Base-by-base conservation (phyloP, 2,329 filamentous ascomycete species). In the Tolypocladium album region DNA sequence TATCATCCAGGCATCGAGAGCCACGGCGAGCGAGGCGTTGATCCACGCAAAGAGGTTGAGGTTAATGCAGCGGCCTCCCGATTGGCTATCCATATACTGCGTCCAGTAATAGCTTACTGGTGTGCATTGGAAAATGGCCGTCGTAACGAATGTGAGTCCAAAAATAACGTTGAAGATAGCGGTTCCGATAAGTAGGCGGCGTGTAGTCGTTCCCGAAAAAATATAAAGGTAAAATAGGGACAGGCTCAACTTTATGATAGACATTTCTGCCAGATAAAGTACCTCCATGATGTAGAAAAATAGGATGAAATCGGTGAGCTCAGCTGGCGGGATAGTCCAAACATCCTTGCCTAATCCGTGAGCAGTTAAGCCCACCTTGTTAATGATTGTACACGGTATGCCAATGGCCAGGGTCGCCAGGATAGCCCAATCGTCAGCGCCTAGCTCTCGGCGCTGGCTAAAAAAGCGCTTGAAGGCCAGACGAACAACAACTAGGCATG, bases 1-100 rank as follows among this genome's bases (percentile, higher is more conserved):
- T 17, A 61, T 55, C 52, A 61, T 57, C 60, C 60, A 61, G 2
- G 53, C 3, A 34, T 61, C 53, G 6, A 58, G 24, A 27, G 34
- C 60, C 27, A 61, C 45, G 53, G 47, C 53, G 20, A 61, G 9
- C 2, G 52, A 43, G 4, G 47, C 57, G 22, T 61, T 38, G 22
- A 42, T 58, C 52, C 43, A 61, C 27, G 40, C 50, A 34, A 47
- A 36, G 24, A 36, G 24, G 55, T 59, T 55, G n/a, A 61, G 40
- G 9, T 58, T 34, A 31, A 61, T 38, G 50, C 60, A 61, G n/a
- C 17, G 43, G 24, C 59, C 59, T 20, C 24, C 22, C 13, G 38
- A 24, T 8, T 22, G 42, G 3, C 12, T 11, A 1, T 27, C 12
- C 15, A n/a, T n/a, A 20, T 58, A 59, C 52, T 53, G 43, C 15